Percentiles rank a stretch among this genome's conserved stretches.
phyloP scores from a whole-genome alignment of 352 stramenopile species.

The Phytophthora citricola region DNA sequence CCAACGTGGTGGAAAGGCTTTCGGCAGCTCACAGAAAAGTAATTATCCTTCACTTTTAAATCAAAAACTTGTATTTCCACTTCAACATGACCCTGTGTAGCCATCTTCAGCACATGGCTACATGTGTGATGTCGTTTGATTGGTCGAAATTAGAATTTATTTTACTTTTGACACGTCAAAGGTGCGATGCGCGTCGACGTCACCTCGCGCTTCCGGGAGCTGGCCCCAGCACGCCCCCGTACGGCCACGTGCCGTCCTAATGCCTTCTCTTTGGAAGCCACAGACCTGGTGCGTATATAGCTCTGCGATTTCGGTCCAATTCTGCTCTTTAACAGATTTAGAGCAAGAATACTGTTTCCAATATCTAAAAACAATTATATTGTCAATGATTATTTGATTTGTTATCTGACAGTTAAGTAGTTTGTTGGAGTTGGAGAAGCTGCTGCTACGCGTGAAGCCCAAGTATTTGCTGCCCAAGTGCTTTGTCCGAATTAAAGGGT shows the following conservation, averaged over 20 bases:
- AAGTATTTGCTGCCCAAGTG: slow-evolving; percentile 67
- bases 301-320: background rate
- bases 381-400: slow-evolving; percentile 2
- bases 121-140: background rate
- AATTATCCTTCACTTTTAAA: slow-evolving; percentile 28
- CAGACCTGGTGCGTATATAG: slow-evolving; percentile 35
- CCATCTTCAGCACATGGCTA: background rate
- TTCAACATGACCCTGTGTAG: background rate
- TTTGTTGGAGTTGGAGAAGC: slow-evolving; percentile 60
- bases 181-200: slow-evolving; percentile 43
- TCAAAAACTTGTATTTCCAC: slow-evolving; percentile 25
- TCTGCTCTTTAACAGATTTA: background rate
- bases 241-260: background rate
- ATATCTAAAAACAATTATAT: slow-evolving; percentile 8
- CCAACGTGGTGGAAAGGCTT: slow-evolving; percentile 93
- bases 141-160: background rate
- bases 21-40: slow-evolving; percentile 94
- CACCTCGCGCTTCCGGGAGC: slow-evolving; percentile 42
- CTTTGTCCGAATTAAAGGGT: slow-evolving; percentile 68
- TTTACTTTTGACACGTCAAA: slow-evolving; percentile 20
- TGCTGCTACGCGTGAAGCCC: slow-evolving; percentile 52
- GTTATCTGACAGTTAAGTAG: slow-evolving; percentile 42
- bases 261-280: slow-evolving; percentile 37
- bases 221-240: slow-evolving; percentile 30
- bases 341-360: background rate